phyloP scores from a whole-genome alignment of 2,329 filamentous ascomycete species.

The Saccharata proteae region DNA sequence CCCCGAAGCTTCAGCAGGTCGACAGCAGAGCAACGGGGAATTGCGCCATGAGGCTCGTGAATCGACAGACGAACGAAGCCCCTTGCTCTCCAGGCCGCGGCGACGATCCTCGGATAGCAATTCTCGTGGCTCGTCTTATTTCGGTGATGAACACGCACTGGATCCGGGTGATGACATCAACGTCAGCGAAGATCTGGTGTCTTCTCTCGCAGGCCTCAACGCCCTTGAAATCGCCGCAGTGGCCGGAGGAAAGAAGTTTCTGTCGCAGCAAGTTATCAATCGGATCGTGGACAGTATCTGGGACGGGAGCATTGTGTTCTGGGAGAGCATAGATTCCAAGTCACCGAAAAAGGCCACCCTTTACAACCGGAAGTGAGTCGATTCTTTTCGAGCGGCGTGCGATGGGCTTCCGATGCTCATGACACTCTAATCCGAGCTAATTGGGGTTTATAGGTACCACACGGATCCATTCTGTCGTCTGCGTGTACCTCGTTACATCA shows the following conservation, averaged over 20 bases:
- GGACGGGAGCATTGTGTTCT: conserved; percentile 79
- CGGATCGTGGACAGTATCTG: conserved; percentile 76
- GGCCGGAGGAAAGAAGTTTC: conserved; percentile 70
- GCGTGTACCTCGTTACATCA: conserved; percentile 72
- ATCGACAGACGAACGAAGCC: conserved; percentile 8
- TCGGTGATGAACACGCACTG: conserved; percentile 3
- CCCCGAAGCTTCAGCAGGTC: conserved; percentile 10
- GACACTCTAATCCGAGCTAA: no score
- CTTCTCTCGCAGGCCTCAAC: conserved; percentile 49
- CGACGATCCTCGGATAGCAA: background rate
- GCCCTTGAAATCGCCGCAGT: conserved; percentile 79
- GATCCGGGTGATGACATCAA: no score
- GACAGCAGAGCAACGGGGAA: background rate
- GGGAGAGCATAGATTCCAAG: conserved; percentile 59
- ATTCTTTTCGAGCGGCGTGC: no score
- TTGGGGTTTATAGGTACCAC: background rate
- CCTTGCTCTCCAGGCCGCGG: conserved; percentile 4
- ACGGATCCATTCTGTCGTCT: conserved; percentile 59
- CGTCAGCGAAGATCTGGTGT: conserved; percentile 5
- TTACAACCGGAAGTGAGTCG: no score
- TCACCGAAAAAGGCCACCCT: background rate
- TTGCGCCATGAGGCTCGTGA: no score
- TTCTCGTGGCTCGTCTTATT: conserved; percentile 1
- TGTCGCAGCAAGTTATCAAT: conserved; percentile 69
- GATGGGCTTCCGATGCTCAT: no score